Evolutionary conservation across 2,329 filamentous ascomycete genomes (phyloP).

Genomic region (Hymenoscyphus scutula): DNA sequence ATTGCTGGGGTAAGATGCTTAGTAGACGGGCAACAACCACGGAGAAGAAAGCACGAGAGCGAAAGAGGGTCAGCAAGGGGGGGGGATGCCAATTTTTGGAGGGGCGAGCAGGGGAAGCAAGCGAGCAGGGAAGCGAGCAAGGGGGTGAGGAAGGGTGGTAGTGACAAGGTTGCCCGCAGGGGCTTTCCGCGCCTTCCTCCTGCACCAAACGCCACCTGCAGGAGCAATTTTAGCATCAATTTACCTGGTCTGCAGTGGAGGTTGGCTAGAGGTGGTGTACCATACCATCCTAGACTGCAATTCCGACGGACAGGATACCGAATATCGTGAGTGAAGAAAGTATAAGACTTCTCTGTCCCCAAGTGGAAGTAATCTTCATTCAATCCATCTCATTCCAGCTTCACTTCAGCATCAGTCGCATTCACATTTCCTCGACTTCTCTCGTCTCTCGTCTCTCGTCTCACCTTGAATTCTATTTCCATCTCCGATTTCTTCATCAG

Average conservation of each 20-base stretch:
- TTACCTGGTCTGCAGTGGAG: slow-evolving; percentile 8
- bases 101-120: neutral
- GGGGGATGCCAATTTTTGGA: neutral
- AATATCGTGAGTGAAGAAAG: slow-evolving; percentile 6
- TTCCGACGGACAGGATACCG: neutral
- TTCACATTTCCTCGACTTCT: slow-evolving; percentile 2
- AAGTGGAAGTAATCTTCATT: neutral
- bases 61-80: neutral
- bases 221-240: slow-evolving; percentile 22
- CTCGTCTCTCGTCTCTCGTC: slow-evolving; percentile 3
- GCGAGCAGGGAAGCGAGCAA: neutral
- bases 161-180: neutral
- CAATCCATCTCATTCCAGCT: neutral
- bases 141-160: neutral
- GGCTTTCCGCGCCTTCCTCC: neutral
- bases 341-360: slow-evolving; percentile 11
- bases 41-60: neutral
- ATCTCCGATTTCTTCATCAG: neutral
- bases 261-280: neutral
- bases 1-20: neutral
- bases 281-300: neutral
- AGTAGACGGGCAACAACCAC: neutral
- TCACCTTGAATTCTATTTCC: slow-evolving; percentile 5
- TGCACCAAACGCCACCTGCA: slow-evolving; percentile 6
- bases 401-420: neutral